Evolutionary conservation across 2,329 filamentous ascomycete genomes (phyloP).

Genomic region (Aaosphaeria arxii): DNA sequence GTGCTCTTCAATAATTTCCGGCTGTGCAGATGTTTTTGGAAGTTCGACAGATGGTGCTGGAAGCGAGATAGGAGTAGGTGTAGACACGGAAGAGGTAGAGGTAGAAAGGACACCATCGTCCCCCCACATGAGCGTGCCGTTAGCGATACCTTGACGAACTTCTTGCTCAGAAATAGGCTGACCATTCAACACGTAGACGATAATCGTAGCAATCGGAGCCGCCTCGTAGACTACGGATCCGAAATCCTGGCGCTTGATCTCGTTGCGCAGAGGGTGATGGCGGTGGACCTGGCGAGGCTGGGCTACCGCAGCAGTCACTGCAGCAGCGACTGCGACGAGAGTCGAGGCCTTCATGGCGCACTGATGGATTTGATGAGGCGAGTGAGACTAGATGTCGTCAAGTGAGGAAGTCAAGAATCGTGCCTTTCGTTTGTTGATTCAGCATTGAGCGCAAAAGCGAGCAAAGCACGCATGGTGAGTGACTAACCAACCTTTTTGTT

Average conservation of each 20-base stretch:
- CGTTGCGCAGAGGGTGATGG: background rate
- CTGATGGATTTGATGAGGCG: background rate
- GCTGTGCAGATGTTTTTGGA: background rate
- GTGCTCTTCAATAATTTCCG: background rate
- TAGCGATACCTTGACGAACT: constrained; percentile 68
- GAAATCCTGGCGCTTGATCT: background rate
- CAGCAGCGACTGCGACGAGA: constrained; percentile 33
- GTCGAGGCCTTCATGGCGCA: constrained; percentile 34
- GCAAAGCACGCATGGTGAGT: background rate
- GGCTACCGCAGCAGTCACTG: constrained; percentile 50
- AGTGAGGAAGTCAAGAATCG: background rate
- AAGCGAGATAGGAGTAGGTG: background rate
- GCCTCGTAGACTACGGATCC: constrained; percentile 43
- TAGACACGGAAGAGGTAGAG: constrained; percentile 7
- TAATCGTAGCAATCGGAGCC: constrained; percentile 60
- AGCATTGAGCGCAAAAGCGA: background rate
- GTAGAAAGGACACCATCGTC: constrained; percentile 54
- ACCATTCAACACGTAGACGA: constrained; percentile 71
- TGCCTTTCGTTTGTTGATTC: background rate
- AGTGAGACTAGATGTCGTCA: background rate
- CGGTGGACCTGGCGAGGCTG: constrained; percentile 48
- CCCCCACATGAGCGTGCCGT: constrained; percentile 64
- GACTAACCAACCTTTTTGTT: background rate
- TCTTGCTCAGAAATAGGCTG: constrained; percentile 59
- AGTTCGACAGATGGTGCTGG: background rate